phyloP scores from a whole-genome alignment of 2,329 filamentous ascomycete genomes.

The Trichoderma oligosporum region DNA sequence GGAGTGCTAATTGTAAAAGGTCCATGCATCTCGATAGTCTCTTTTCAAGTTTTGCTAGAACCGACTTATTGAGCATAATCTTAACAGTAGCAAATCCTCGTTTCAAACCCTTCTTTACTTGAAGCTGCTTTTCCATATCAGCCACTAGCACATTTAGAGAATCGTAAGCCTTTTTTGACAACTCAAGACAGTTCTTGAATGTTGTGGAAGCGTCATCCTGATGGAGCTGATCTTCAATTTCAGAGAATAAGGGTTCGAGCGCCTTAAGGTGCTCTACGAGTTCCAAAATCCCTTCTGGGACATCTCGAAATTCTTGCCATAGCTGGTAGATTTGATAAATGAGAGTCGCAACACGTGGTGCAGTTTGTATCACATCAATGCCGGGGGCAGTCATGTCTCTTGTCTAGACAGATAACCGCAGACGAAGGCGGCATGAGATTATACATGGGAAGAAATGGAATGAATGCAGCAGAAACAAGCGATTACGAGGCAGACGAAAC shows the following conservation, averaged over 20 bases:
- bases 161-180: constrained; percentile 19
- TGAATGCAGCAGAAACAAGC: background rate
- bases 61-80: constrained; percentile 23
- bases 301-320: constrained; percentile 27
- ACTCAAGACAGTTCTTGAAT: constrained; percentile 17
- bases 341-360: constrained; percentile 24
- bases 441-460: background rate
- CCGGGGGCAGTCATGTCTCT: constrained; percentile 22
- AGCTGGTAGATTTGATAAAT: constrained; percentile 24
- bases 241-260: constrained; percentile 20
- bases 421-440: background rate
- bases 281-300: constrained; percentile 24
- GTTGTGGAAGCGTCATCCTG: constrained; percentile 3
- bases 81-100: constrained; percentile 24
- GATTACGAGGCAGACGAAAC: background rate
- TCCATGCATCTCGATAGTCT: constrained; percentile 21
- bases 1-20: constrained; percentile 21
- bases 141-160: constrained; percentile 22
- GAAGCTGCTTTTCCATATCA: constrained; percentile 20
- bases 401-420: background rate
- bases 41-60: constrained; percentile 20
- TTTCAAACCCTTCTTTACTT: constrained; percentile 18
- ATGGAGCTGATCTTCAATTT: constrained; percentile 21
- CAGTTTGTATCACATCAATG: constrained; percentile 27
- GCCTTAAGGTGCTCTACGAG: constrained; percentile 24